Evolutionary conservation across 257 asterid genomes (phyloP).

Genomic region (Ehretia macrophylla): DNA sequence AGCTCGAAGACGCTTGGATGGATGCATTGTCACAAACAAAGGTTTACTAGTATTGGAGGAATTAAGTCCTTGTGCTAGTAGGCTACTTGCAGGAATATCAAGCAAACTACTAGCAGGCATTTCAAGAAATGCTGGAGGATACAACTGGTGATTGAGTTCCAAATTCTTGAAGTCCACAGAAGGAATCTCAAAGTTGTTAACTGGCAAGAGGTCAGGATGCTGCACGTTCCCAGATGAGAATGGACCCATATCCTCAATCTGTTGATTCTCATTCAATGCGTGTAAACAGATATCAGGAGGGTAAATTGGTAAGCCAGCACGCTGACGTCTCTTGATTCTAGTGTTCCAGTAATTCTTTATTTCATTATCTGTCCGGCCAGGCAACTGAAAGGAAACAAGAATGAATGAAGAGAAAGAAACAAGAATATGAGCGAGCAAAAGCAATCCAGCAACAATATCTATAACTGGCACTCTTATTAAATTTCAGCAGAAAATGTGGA

Average conservation of each 20-base stretch:
- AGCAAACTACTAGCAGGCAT: constrained; percentile 34
- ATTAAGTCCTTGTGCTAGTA: constrained; percentile 30
- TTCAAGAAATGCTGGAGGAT: constrained; percentile 37
- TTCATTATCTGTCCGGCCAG: constrained; percentile 96
- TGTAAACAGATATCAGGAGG: constrained; percentile 60
- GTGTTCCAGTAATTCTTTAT: constrained; percentile 91
- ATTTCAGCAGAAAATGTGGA: too few species aligned
- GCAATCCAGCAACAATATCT: neutral
- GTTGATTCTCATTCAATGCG: constrained; percentile 43
- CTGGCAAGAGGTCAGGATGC: constrained; percentile 37
- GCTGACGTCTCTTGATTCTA: constrained; percentile 69
- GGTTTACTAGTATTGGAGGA: constrained; percentile 31
- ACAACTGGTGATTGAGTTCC: constrained; percentile 36
- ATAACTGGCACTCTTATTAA: neutral
- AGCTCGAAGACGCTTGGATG: constrained; percentile 51
- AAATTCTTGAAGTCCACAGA: constrained; percentile 38
- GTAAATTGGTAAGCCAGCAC: constrained; percentile 69
- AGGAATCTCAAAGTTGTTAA: constrained; percentile 45
- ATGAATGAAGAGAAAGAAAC: constrained; percentile 7
- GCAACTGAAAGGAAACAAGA: constrained; percentile 47
- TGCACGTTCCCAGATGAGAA: constrained; percentile 40
- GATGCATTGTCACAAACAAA: constrained; percentile 33
- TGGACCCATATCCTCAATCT: constrained; percentile 26
- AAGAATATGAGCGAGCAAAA: neutral
- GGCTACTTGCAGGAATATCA: constrained; percentile 44